A percentile compares a stretch with the other conserved stretches of the same genome.
Conservation (phyloP, 441 rosid species). For the Macaranga tanarius region DNA sequence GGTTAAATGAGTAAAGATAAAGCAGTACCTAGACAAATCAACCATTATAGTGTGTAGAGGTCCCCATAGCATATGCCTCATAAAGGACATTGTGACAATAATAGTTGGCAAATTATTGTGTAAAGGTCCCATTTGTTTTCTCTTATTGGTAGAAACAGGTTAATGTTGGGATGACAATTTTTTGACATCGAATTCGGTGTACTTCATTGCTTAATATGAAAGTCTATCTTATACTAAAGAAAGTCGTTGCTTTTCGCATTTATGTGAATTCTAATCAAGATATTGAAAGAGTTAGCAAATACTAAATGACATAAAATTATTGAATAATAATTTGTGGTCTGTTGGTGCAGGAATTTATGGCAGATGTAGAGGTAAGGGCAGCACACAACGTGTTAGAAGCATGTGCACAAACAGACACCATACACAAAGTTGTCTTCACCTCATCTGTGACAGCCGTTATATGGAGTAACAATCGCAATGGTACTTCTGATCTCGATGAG, state of each 20-base stretch:
- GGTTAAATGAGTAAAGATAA: not conserved
- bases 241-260: not conserved
- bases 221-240: not conserved
- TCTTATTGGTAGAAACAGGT: not conserved
- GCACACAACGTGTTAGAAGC: constrained; percentile 74
- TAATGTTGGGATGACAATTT: not conserved
- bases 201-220: not conserved
- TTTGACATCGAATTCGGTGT: not conserved
- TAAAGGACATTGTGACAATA: not conserved
- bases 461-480: constrained; percentile 43
- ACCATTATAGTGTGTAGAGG: too few relatives aligned
- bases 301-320: not conserved
- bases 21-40: not conserved
- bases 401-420: constrained; percentile 57
- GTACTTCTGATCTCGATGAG: constrained; percentile 43
- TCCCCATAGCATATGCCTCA: not conserved
- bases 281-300: not conserved
- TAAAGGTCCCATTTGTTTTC: not conserved
- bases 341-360: constrained; percentile 50
- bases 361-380: constrained; percentile 64
- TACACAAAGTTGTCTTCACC: constrained; percentile 64
- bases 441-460: constrained; percentile 57
- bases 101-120: not conserved
- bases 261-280: not conserved
- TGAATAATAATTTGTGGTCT: not conserved